Evolutionary conservation across 495 filamentous ascomycete species (phyloP), one percentile per base, ranked within the genome.

Genomic region (Penicillium robsamsonii): DNA sequence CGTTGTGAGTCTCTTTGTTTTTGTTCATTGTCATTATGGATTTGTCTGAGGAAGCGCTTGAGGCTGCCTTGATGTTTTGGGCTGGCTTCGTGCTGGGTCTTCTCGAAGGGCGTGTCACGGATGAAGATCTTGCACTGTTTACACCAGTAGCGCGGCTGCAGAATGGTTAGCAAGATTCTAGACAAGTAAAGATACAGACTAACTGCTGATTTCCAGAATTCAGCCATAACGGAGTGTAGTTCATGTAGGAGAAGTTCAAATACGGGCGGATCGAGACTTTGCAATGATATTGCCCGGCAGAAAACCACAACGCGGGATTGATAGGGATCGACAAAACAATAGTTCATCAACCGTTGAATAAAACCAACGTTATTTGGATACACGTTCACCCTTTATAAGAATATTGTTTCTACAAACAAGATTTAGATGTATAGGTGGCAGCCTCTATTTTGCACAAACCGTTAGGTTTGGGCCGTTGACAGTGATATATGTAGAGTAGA

Each of bases 131-230:
- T 84, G 84, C 94, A 99, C 78, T 95, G 89, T 73, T 97, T 97
- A 84, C 94, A 99, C 90, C 91, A 97, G 77, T 92, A 91, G 70
- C 85, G 92, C 11, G 92, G 90, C 78, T 89, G 46, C 44, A 50
- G 31, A 35, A 13, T 37, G 35, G 3, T 65, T 43, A 64, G 48
- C 4, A 20, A 20, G 24, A 3, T 33, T 46, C 8, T 24, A 27
- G 2, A 4, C 18, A 33, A 4, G 5, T 5, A 7, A 2, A 9
- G 1, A 35, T 31, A 4, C 47, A 29, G 6, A 71, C 81, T 67
- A 68, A 84, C 84, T n/a, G 92, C 94, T 22, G 94, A 97, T 74
- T 97, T 97, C 94, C 94, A 98, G 73, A 96, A 93, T 83, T 97
- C 95, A 1, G 94, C 86, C 94, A 98, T 98, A 43, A 30, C 52